A percentile compares a stretch with the other conserved stretches of the same genome.
Evolutionary conservation across 2,329 filamentous ascomycete genomes (phyloP).

Genomic region (Zymoseptoria ardabiliae): DNA sequence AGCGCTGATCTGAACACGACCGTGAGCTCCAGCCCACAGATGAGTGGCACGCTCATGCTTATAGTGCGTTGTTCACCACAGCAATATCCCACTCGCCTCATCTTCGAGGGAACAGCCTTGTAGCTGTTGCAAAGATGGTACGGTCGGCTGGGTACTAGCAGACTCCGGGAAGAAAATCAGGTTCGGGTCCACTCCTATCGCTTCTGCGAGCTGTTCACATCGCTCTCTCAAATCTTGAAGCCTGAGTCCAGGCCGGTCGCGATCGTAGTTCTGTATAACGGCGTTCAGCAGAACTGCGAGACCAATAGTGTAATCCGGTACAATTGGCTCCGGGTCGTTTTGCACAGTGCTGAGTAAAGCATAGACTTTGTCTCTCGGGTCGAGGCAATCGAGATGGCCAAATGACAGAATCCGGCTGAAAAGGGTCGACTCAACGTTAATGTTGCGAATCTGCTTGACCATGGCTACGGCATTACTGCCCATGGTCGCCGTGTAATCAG

Average conservation of each 20-base stretch:
- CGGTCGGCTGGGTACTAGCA: too few relatives aligned
- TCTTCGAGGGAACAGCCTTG: too few relatives aligned
- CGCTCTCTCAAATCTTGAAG: neutral
- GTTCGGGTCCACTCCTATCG: neutral
- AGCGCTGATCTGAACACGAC: too few relatives aligned
- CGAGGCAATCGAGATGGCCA: neutral
- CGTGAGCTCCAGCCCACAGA: too few relatives aligned
- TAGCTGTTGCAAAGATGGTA: too few relatives aligned
- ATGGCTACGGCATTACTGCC: constrained; percentile 3
- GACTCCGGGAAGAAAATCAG: neutral
- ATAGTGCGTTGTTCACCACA: too few relatives aligned
- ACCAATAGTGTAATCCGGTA: constrained; percentile 1
- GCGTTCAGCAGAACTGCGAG: neutral
- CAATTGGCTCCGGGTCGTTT: neutral
- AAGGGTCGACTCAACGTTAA: neutral
- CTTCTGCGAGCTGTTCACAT: neutral
- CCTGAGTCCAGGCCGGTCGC: neutral
- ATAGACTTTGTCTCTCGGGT: constrained; percentile 4
- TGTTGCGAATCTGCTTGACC: neutral
- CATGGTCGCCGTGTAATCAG: neutral
- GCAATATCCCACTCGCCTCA: too few relatives aligned
- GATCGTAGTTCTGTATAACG: neutral
- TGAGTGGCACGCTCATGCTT: too few relatives aligned
- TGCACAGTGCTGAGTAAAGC: constrained; percentile 2
- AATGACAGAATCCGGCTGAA: neutral